These are phyloP conservation scores for Rhexocercosporidium sp. DNA, from an alignment of 2,329 filamentous ascomycete genomes.

Conservation along the genomic window DNA sequence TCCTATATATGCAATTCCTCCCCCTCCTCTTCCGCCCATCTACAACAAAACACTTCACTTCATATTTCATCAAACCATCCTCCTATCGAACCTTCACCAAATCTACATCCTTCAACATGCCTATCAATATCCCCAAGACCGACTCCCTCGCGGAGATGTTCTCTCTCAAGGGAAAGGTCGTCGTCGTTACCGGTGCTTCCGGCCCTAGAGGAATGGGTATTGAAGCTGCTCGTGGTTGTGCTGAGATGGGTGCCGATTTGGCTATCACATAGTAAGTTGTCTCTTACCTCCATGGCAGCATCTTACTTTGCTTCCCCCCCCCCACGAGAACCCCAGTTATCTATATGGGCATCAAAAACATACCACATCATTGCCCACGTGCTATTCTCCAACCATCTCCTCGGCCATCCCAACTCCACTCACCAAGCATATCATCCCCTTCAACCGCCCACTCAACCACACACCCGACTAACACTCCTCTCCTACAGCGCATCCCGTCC, in stretches of 20 bases:
- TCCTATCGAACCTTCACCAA: neutral
- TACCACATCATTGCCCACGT: neutral
- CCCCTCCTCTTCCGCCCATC: neutral
- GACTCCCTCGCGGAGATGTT: conserved; percentile 65
- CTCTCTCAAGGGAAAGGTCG: conserved; percentile 64
- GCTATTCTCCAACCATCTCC: neutral
- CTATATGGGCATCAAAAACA: too few species aligned
- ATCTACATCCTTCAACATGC: conserved; percentile 50
- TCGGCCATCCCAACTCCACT: neutral
- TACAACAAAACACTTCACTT: neutral
- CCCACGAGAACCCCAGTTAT: neutral
- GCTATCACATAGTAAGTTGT: conserved; percentile 18
- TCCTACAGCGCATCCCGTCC: conserved; percentile 60
- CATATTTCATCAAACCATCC: neutral
- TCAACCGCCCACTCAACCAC: neutral
- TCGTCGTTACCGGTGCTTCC: conserved; percentile 66
- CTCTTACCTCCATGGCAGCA: neutral
- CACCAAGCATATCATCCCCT: too few species aligned
- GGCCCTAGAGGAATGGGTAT: conserved; percentile 72
- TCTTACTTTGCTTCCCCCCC: neutral
- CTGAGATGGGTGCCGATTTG: conserved; percentile 61
- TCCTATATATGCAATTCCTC: neutral
- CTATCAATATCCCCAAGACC: conserved; percentile 61
- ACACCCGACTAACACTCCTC: conserved; percentile 39
- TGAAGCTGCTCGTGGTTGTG: conserved; percentile 68